Base-by-base conservation (phyloP, 306 rosid species). In the Dryas alaskensis region DNA sequence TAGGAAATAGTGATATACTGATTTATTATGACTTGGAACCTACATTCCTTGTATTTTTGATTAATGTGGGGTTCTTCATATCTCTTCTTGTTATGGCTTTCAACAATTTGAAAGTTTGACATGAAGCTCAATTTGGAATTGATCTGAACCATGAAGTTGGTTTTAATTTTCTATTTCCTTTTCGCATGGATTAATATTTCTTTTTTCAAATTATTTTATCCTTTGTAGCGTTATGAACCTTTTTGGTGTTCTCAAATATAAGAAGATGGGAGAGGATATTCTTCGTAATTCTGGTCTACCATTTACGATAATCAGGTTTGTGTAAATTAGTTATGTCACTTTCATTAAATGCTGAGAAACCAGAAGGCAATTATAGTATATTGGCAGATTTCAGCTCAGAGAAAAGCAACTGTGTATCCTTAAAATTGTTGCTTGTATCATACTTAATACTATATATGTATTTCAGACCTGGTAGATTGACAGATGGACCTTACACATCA, bases 401-500 rank as follows among this genome's bases (percentile, higher is more conserved):
- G 48, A 19, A 60, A 14, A 63, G 48, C 66, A 14, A 12, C 57
- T 61, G 60, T 48, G 39, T 65, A 10, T 46, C 7, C 22, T 17
- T 60, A 6, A 31, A 8, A 47, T 16, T 17, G 19, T 44, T 52
- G 73, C 54, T 67, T 50, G 22, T 59, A 44, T 73, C 9, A 31
- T 45, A 31, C 25, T 39, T 46, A 65, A 65, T 27, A 47, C 48
- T 7, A 48, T 45, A 3, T 37, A 75, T 87, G 75, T 44, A 54
- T 76, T 61, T 51, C 81, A 91, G 98, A 79, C 48, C 98, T 58
- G 98, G 98, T 78, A 89, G 97, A 80, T 87, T 93, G 88, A 93
- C 98, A 4, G 97, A 93, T 81, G 98, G 98, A 63, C 98, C 98
- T 50, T 93, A 93, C 87, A 93, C 98, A 63, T 91, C 97, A 1